Percentiles rank a stretch among this genome's conserved stretches.
Conservation (phyloP, 2,329 filamentous ascomycete species). For the Rasamsonia emersonii region DNA sequence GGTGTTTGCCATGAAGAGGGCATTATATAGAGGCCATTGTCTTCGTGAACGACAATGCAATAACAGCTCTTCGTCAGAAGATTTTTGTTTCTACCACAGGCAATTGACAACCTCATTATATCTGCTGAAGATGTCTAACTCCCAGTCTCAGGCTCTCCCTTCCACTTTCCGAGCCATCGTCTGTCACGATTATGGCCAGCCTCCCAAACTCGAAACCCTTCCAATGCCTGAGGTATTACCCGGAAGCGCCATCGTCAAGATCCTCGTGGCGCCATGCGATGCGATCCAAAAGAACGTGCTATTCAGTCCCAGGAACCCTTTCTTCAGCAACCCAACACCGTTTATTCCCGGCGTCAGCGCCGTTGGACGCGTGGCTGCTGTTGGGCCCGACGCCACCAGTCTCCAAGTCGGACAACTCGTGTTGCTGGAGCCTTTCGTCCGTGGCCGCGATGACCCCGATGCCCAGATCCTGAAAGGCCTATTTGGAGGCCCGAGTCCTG, state of each 20-base stretch:
- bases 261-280: slow-evolving; percentile 7
- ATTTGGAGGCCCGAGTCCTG: slow-evolving; percentile 5
- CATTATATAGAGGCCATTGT: no score
- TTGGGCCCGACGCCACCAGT: slow-evolving; percentile 11
- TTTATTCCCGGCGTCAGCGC: slow-evolving; percentile 25
- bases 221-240: slow-evolving; percentile 7
- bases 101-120: no score
- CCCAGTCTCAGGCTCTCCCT: slow-evolving; percentile 2
- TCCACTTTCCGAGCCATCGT: slow-evolving; percentile 8
- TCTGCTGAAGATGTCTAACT: no score
- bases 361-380: slow-evolving; percentile 33
- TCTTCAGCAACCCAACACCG: slow-evolving; percentile 9
- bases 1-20: no score
- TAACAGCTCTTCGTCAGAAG: no score
- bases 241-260: slow-evolving; percentile 12
- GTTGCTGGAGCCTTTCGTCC: slow-evolving; percentile 10
- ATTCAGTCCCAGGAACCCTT: slow-evolving; percentile 5
- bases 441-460: slow-evolving; percentile 10
- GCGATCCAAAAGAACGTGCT: slow-evolving; percentile 2
- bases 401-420: slow-evolving; percentile 13
- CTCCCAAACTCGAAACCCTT: slow-evolving; percentile 6
- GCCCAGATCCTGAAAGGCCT: slow-evolving; percentile 9
- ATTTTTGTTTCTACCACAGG: no score
- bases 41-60: no score
- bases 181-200: slow-evolving; percentile 4